Percentiles rank a stretch among this genome's conserved stretches.
phyloP scores from a whole-genome alignment of 108 stramenopile species.

The Cyclotella choctawhatcheeana region DNA sequence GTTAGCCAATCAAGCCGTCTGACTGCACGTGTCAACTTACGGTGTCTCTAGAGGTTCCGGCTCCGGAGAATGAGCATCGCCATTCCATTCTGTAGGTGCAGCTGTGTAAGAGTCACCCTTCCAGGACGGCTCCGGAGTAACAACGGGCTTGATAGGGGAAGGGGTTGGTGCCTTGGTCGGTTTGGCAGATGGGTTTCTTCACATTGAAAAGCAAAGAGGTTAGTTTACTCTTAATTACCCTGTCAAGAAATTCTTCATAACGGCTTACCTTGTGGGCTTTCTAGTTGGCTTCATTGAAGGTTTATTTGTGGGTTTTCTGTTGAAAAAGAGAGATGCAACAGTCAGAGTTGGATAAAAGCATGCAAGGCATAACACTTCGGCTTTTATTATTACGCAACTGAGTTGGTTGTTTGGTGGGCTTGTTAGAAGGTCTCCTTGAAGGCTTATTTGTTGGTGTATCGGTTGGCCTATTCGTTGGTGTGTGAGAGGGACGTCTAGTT shows the following conservation, averaged over 20 bases:
- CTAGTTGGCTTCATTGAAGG: neutral
- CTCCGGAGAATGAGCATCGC: neutral
- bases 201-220: neutral
- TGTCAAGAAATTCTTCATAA: neutral
- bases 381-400: neutral
- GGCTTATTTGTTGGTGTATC: neutral
- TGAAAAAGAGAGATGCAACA: neutral
- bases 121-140: slow-evolving; percentile 3
- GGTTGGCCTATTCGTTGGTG: neutral
- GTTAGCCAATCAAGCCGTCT: too few species aligned
- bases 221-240: neutral
- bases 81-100: neutral
- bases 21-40: neutral
- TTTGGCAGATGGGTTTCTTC: neutral
- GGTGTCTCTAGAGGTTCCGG: neutral
- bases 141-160: neutral
- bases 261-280: neutral
- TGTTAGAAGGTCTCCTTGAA: neutral
- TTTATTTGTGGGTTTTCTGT: neutral
- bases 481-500: neutral
- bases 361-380: neutral
- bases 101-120: neutral
- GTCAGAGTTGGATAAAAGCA: neutral
- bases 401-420: neutral
- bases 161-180: neutral